Percentiles rank a stretch among this genome's conserved stretches.
Conservation (phyloP, 2,329 filamentous ascomycete genomes). For the Calonectria pauciramosa region DNA sequence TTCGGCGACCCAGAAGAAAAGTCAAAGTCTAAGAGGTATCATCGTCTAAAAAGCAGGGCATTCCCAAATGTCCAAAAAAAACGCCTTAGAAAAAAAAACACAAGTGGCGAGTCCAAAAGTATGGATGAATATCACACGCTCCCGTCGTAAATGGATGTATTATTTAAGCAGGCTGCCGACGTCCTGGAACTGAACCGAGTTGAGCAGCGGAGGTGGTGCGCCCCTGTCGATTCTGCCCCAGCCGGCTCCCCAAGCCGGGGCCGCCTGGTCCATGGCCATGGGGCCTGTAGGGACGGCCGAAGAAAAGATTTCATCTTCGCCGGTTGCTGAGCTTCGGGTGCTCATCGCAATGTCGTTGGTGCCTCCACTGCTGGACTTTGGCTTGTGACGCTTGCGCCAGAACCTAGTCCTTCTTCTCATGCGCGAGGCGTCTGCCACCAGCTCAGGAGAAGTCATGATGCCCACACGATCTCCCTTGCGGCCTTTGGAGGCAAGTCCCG, state of each 20-base stretch:
- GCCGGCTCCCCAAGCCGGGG: conserved; percentile 49
- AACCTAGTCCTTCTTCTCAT: conserved; percentile 43
- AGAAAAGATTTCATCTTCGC: conserved; percentile 43
- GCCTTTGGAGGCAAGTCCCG: conserved; percentile 41
- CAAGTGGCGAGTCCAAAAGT: neutral
- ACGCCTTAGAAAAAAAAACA: conserved; percentile 39
- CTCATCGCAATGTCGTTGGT: conserved; percentile 52
- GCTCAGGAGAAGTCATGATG: conserved; percentile 60
- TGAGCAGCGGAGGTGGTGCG: conserved; percentile 44
- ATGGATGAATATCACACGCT: neutral
- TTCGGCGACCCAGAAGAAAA: conserved; percentile 26
- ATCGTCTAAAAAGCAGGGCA: conserved; percentile 45
- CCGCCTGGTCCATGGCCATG: conserved; percentile 30
- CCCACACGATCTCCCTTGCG: conserved; percentile 52
- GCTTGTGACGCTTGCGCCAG: conserved; percentile 47
- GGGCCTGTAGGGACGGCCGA: conserved; percentile 25
- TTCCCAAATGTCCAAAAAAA: conserved; percentile 36
- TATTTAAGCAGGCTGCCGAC: conserved; percentile 50
- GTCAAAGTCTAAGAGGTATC: conserved; percentile 47
- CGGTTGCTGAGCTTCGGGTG: conserved; percentile 46
- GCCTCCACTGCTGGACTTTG: conserved; percentile 45
- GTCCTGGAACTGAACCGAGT: conserved; percentile 50
- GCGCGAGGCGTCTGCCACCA: conserved; percentile 45
- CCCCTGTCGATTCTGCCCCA: conserved; percentile 49
- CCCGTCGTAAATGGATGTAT: conserved; percentile 14